phyloP scores from a whole-genome alignment of 2,329 filamentous ascomycete species.

The Aspergillus latus region DNA sequence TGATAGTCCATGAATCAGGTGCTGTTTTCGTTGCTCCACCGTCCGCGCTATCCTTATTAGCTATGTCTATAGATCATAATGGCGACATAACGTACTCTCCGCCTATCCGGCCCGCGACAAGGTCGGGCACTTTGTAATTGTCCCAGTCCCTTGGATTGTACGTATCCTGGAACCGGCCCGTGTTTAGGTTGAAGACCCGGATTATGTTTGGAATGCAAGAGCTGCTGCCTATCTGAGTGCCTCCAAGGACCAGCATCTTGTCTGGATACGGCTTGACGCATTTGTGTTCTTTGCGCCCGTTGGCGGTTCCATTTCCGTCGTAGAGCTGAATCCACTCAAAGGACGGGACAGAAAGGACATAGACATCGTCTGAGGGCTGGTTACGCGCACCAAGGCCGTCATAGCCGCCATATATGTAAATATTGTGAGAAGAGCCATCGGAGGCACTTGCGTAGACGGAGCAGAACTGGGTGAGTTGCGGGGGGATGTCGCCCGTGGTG shows the following conservation, averaged over 20 bases:
- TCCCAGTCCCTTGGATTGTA: conserved; percentile 14
- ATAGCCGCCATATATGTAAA: conserved; percentile 53
- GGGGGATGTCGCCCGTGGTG: conserved; percentile 39
- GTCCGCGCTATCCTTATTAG: conserved; percentile 1
- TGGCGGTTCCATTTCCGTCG: conserved; percentile 12
- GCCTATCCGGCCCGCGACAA: conserved; percentile 10
- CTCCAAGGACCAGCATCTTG: conserved; percentile 44
- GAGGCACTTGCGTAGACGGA: conserved; percentile 40
- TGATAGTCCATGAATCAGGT: conserved; percentile 12
- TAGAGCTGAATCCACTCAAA: conserved; percentile 48
- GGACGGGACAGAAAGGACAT: conserved; percentile 48
- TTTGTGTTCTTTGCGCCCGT: conserved; percentile 29
- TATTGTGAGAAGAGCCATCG: conserved; percentile 47
- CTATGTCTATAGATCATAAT: background rate
- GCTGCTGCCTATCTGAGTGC: conserved; percentile 9
- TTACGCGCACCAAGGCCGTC: conserved; percentile 33
- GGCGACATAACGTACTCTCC: conserved; percentile 4
- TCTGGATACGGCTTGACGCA: conserved; percentile 51
- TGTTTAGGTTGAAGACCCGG: conserved; percentile 18
- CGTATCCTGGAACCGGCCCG: conserved; percentile 11
- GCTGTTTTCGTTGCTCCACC: conserved; percentile 10
- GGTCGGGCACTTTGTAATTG: conserved; percentile 14
- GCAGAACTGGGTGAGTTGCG: conserved; percentile 41
- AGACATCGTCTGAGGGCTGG: conserved; percentile 45
- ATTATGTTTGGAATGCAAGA: conserved; percentile 1